Evolutionary conservation across 257 asterid genomes (phyloP), one percentile per base, ranked within the genome.

Genomic region (Plectranthus barbatus): DNA sequence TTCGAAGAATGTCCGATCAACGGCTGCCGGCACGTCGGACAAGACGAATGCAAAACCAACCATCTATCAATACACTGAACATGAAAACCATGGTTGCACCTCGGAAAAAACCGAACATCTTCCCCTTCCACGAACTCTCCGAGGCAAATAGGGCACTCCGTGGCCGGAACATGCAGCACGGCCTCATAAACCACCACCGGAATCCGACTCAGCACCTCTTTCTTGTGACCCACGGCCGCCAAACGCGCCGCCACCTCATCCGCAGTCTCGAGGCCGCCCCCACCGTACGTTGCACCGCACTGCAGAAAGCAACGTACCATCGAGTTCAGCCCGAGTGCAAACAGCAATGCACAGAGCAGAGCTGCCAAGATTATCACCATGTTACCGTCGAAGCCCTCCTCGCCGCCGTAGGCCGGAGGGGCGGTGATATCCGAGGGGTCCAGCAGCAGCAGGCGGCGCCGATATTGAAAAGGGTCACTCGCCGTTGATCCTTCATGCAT

Each of bases 21-120:
- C 4, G 77, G 74, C 41, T 65, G 94, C 62, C 96, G 80, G 39
- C 95, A 88, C 56, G 73, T 86, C 3, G 96, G 95, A 52, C 96
- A 88, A 0, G 96, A 86, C 0, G 90, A 79, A 40, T 80, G 87
- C 15, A 74, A 67, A 17, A 46, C 49, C 31, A 88, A 20, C 96
- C 95, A 86, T 21, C 60, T 70, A 21, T 84, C 92, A 7, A 88
- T 77, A 15, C 96, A 88, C 69, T 68, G 69, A n/a, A 71, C 80
- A 72, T 86, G 96, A 58, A 83, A 88, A 4, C 81, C 86, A 64
- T 88, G 95, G 13, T 61, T 72, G 74, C 96, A 77, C 44, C 54
- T 72, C 0, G 96, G 96, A 57, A 88, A 44, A 29, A 83, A 56
- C 55, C 96, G 67, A 7, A 88, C 76, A 49, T 69, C 74, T 64